phyloP scores from a whole-genome alignment of 805 yeast species.

The Saccharomycopsis sp. region DNA sequence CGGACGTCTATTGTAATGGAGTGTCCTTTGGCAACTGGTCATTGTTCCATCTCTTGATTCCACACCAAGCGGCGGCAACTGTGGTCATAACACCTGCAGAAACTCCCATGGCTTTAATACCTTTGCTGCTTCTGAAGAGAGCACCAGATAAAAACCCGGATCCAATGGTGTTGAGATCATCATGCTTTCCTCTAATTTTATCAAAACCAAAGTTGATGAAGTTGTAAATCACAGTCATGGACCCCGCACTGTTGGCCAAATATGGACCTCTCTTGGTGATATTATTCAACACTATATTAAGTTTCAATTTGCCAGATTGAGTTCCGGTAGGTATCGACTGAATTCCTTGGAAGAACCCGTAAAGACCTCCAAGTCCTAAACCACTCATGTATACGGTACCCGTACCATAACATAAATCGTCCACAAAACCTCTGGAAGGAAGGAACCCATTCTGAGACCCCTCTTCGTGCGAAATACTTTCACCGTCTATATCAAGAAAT shows the following conservation, averaged over 20 bases:
- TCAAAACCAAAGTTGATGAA: slow-evolving; percentile 75
- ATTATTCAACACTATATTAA: slow-evolving; percentile 86
- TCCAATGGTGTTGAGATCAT: slow-evolving; percentile 70
- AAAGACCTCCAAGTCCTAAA: slow-evolving; percentile 82
- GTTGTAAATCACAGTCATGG: slow-evolving; percentile 84
- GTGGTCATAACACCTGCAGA: slow-evolving; percentile 80
- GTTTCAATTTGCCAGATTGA: slow-evolving; percentile 64
- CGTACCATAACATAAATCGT: slow-evolving; percentile 95
- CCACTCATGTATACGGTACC: slow-evolving; percentile 89
- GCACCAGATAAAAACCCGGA: slow-evolving; percentile 95
- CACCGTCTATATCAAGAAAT: slow-evolving; percentile 84
- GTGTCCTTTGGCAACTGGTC: neutral
- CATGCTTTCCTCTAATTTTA: slow-evolving; percentile 81
- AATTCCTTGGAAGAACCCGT: slow-evolving; percentile 84
- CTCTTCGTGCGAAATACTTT: slow-evolving; percentile 64
- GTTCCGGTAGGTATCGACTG: slow-evolving; percentile 67
- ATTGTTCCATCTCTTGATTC: slow-evolving; percentile 41
- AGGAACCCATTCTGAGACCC: slow-evolving; percentile 78
- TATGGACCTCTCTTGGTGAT: slow-evolving; percentile 95
- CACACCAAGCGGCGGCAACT: slow-evolving; percentile 93
- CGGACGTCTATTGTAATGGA: neutral
- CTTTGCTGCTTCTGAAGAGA: slow-evolving; percentile 77
- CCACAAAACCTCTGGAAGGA: slow-evolving; percentile 97
- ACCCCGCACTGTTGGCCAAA: slow-evolving; percentile 93
- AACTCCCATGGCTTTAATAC: slow-evolving; percentile 81